These are phyloP conservation scores for Albatrellus sp. DNA, from an alignment of 1,284 basidiomycete genomes.

Conservation along the genomic window DNA sequence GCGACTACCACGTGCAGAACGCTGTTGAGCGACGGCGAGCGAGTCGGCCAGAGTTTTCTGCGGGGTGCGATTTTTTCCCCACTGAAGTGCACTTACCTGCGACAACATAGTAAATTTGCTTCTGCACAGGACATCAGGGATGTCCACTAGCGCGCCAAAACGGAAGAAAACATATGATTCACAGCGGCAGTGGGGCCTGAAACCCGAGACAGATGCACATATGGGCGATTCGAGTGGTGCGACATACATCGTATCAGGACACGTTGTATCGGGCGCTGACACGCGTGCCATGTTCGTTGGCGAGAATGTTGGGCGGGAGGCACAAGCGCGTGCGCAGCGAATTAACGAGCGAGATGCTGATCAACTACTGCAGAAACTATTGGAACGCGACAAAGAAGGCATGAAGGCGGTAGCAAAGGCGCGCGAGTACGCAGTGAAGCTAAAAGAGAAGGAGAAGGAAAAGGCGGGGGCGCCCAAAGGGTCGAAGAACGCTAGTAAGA, in stretches of 20 bases:
- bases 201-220: slow-evolving; percentile 25
- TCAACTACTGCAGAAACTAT: slow-evolving; percentile 39
- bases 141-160: slow-evolving; percentile 38
- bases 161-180: slow-evolving; percentile 54
- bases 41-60: slow-evolving; percentile 72
- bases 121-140: slow-evolving; percentile 49
- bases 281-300: slow-evolving; percentile 36
- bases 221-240: slow-evolving; percentile 29
- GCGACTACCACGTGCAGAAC: slow-evolving; percentile 80
- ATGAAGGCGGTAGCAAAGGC: slow-evolving; percentile 48
- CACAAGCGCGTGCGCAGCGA: slow-evolving; percentile 60
- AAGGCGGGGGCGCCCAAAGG: slow-evolving; percentile 9
- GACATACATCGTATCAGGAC: slow-evolving; percentile 76
- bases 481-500: slow-evolving; percentile 11
- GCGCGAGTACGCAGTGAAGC: slow-evolving; percentile 26
- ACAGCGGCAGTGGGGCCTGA: slow-evolving; percentile 54
- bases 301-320: slow-evolving; percentile 64
- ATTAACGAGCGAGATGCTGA: slow-evolving; percentile 49
- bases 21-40: slow-evolving; percentile 68
- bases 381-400: slow-evolving; percentile 51
- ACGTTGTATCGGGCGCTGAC: slow-evolving; percentile 44
- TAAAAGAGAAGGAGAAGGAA: slow-evolving; percentile 13
- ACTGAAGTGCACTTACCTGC: background rate
- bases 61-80: slow-evolving; percentile 37
- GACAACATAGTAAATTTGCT: background rate